These are phyloP conservation scores for Pelargonium myrrhifolium DNA, from an alignment of 441 rosid genomes.

Conservation along the genomic window DNA sequence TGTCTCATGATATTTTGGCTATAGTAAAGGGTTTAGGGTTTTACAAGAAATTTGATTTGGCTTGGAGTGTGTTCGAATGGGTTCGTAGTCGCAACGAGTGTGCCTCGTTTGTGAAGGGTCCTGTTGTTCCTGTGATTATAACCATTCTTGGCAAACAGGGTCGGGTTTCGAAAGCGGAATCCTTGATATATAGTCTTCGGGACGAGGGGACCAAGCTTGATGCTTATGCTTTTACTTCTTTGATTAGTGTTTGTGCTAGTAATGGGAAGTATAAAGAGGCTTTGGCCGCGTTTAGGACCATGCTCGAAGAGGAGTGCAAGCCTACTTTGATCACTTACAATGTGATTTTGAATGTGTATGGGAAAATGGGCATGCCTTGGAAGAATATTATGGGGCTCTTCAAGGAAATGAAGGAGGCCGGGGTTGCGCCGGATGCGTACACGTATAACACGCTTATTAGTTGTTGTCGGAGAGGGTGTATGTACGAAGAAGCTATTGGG, in stretches of 20 bases:
- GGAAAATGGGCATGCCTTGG: constrained; percentile 98
- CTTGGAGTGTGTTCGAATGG: constrained; percentile 67
- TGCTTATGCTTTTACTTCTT: constrained; percentile 71
- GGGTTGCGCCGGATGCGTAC: constrained; percentile 57
- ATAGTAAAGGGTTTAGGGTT: constrained; percentile 71
- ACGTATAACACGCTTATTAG: constrained; percentile 80
- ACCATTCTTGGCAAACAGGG: constrained; percentile 61
- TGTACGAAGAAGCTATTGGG: constrained; percentile 68
- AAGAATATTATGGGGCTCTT: constrained; percentile 51
- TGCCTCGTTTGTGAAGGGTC: constrained; percentile 34
- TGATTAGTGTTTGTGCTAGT: constrained; percentile 59
- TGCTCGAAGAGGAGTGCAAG: constrained; percentile 72
- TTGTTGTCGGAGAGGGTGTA: constrained; percentile 72
- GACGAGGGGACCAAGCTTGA: constrained; percentile 53
- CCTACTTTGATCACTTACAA: constrained; percentile 85
- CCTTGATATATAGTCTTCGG: constrained; percentile 44
- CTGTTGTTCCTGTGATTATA: constrained; percentile 57
- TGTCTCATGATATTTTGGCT: constrained; percentile 48
- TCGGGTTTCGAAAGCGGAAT: constrained; percentile 47
- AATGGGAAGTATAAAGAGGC: constrained; percentile 83
- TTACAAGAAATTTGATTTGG: constrained; percentile 54
- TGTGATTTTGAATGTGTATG: constrained; percentile 69
- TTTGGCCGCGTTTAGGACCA: constrained; percentile 51
- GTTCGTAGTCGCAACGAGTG: constrained; percentile 40
- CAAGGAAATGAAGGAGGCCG: constrained; percentile 54